These are phyloP conservation scores for Taphrina communis DNA, from an alignment of 1,139 yeast genomes.

Conservation along the genomic window DNA sequence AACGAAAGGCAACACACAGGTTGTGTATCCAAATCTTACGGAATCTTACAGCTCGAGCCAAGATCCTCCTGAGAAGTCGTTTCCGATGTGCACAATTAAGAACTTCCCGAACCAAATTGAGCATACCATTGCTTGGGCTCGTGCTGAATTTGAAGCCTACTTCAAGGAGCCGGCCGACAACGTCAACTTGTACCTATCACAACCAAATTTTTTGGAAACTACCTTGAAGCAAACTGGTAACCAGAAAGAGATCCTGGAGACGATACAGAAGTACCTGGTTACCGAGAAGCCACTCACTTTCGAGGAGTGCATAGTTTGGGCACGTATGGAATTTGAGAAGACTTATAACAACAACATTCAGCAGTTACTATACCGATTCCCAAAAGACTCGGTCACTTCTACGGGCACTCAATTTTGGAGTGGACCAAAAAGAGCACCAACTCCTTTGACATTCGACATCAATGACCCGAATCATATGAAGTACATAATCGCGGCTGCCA, in stretches of 20 bases:
- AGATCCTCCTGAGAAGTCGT: conserved; percentile 98
- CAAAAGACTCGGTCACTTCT: conserved; percentile 87
- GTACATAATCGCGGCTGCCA: conserved; percentile 87
- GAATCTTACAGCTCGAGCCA: conserved; percentile 95
- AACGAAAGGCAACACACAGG: conserved; percentile 98
- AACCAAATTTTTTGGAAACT: conserved; percentile 89
- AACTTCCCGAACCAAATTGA: conserved; percentile 98
- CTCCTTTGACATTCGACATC: conserved; percentile 76
- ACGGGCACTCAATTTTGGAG: conserved; percentile 96
- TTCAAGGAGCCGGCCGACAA: conserved; percentile 90
- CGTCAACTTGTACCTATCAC: conserved; percentile 86
- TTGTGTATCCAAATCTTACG: conserved; percentile 86
- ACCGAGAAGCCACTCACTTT: conserved; percentile 83
- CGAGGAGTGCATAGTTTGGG: conserved; percentile 96
- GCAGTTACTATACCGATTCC: conserved; percentile 91
- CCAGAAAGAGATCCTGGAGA: conserved; percentile 81
- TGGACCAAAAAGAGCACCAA: conserved; percentile 96
- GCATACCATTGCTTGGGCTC: conserved; percentile 99
- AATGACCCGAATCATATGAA: conserved; percentile 77
- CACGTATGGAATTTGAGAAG: conserved; percentile 82
- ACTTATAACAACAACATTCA: conserved; percentile 83
- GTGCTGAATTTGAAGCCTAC: conserved; percentile 90
- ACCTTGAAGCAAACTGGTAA: conserved; percentile 91
- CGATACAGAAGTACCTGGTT: conserved; percentile 71
- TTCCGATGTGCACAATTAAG: conserved; percentile 94